Evolutionary conservation across 129 eudicot species (phyloP), one percentile per base, ranked within the genome.

Genomic region (Oenanthe sinensis): DNA sequence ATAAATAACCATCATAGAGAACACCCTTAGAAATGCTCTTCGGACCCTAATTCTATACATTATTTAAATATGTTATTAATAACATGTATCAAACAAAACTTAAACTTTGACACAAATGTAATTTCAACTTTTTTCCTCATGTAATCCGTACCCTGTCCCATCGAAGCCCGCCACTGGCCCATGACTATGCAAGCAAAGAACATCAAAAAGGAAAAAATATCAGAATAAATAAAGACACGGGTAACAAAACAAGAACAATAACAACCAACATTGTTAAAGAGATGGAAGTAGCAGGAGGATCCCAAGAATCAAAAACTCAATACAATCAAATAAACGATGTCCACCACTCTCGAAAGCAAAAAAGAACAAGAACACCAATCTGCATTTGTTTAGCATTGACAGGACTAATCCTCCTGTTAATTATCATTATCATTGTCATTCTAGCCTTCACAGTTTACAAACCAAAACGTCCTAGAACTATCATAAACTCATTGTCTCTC

Each of bases 391-490:
- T 65, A 13, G 71, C 40, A 65, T 28, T 65, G 11, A 65, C 71
- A 65, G 42, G 42, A n/a, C 67, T 58, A 14, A 33, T 65, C 40
- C 71, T 65, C 42, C 71, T 65, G 20, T 33, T 65, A 28, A 5
- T 65, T 0, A 65, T 30, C 20, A 26, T 65, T 1, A 65, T 65
- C 71, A 28, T 65, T 1, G 22, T 87, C 8, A 82, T 93, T 11
- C 85, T 91, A 2, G 90, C 86, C 17, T 83, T 91, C 73, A 91
- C 98, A 14, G 84, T 93, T 55, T 91, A 89, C 86, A 89, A 91
- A 73, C 78, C 86, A 74, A 89, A 86, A 70, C 86, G 83, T 37
- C 97, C 97, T 3, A 43, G 69, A 42, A 91, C 91, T 74, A 79
- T 86, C 83, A 82, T 93, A 73, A 79, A 89, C 54, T 82, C 90